Evolutionary conservation across 495 filamentous ascomycete genomes (phyloP).

Genomic region (Glutinoglossum americanum): DNA sequence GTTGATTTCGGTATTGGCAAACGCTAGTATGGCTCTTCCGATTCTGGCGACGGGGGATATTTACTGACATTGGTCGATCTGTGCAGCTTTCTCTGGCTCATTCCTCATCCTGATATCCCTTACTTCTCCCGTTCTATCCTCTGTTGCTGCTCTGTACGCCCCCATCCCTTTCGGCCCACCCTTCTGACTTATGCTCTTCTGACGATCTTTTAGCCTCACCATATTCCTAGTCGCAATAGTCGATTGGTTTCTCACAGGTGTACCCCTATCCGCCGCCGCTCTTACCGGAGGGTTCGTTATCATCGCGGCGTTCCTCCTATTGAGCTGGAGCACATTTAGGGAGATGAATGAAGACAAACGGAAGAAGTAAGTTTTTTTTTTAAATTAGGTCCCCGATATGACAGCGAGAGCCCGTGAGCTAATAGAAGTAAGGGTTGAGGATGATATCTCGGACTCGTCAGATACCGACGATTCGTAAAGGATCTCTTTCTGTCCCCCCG

Average conservation of each 20-base stretch:
- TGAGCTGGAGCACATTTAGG: constrained; percentile 78
- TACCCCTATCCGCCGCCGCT: constrained; percentile 48
- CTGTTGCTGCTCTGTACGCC: constrained; percentile 53
- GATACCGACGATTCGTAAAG: neutral
- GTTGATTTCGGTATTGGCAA: constrained; percentile 56
- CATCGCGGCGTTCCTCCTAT: constrained; percentile 58
- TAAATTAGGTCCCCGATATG: too few species aligned
- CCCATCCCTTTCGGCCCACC: neutral
- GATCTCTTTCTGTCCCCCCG: neutral
- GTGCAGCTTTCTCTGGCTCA: constrained; percentile 59
- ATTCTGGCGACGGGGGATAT: neutral
- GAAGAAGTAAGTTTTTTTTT: constrained; percentile 29
- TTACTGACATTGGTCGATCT: neutral
- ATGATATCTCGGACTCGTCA: neutral
- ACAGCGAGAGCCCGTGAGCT: too few species aligned
- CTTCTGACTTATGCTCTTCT: neutral
- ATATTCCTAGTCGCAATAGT: constrained; percentile 89
- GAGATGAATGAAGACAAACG: constrained; percentile 69
- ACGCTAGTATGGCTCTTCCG: constrained; percentile 38
- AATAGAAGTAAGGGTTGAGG: neutral
- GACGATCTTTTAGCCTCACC: constrained; percentile 40
- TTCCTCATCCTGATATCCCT: constrained; percentile 84
- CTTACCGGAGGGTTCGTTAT: constrained; percentile 72
- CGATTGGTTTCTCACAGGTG: constrained; percentile 65
- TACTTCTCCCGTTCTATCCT: constrained; percentile 77